A percentile compares a stretch with the other conserved stretches of the same genome.
Conservation (phyloP, 257 asterid genomes). For the Salvia rosmarinus region DNA sequence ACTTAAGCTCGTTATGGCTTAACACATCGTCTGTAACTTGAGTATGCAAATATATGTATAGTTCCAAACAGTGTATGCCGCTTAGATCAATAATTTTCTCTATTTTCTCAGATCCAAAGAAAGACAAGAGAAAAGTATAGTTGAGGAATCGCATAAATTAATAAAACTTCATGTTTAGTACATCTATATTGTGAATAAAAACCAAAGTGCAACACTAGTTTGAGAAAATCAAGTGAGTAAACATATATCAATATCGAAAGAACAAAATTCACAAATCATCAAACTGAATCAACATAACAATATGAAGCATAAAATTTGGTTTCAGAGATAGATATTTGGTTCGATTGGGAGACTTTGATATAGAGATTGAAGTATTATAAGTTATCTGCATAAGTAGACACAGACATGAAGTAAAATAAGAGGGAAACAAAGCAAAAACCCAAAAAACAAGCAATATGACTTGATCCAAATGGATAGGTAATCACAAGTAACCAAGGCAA, state of each 20-base stretch:
- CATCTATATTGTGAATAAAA: not conserved
- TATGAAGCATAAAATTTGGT: not conserved
- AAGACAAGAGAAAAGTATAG: conserved; percentile 14
- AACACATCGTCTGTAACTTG: conserved; percentile 1
- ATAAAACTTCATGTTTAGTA: not conserved
- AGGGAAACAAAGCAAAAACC: not conserved
- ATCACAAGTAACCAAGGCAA: not conserved
- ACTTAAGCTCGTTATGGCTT: not conserved
- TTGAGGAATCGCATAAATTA: conserved; percentile 3
- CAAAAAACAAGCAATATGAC: not conserved
- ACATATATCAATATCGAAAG: not conserved
- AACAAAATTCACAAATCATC: conserved; percentile 1
- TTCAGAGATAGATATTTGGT: conserved; percentile 9
- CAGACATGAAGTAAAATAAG: not conserved
- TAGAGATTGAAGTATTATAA: not conserved
- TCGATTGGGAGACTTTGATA: not conserved
- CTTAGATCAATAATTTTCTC: not conserved
- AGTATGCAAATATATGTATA: not conserved
- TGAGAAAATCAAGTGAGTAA: not conserved
- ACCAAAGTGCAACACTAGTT: not conserved
- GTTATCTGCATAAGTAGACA: not conserved
- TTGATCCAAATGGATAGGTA: not conserved
- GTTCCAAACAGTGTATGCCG: not conserved
- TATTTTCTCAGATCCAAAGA: not conserved
- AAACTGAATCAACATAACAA: conserved; percentile 19